phyloP scores from a whole-genome alignment of 257 asterid genomes.

The Cynanchum wilfordii region DNA sequence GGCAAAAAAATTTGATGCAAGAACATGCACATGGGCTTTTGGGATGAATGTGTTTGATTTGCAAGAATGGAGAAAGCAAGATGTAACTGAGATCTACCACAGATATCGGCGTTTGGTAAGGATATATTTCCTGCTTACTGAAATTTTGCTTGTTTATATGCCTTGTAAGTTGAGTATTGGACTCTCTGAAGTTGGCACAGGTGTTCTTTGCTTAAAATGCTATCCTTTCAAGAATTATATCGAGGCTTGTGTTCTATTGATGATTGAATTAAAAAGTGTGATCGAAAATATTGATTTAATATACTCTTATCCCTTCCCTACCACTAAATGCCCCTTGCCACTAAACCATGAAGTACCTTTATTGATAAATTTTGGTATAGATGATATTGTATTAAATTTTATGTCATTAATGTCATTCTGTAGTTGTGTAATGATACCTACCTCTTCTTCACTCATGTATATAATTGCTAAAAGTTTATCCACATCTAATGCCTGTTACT shows the following conservation, averaged over 20 bases:
- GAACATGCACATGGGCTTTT: constrained; percentile 91
- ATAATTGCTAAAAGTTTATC: neutral
- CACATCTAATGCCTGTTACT: constrained; percentile 5
- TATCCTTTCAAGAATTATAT: neutral
- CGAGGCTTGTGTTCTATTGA: neutral
- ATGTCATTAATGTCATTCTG: no score
- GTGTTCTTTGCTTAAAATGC: neutral
- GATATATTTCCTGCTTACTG: neutral
- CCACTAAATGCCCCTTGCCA: neutral
- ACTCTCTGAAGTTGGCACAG: neutral
- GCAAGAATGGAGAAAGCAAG: constrained; percentile 62
- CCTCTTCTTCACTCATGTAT: neutral
- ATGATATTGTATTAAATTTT: no score
- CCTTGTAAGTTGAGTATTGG: constrained; percentile 5
- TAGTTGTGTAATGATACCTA: neutral
- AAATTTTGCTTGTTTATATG: constrained; percentile 7
- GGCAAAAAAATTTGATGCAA: constrained; percentile 44
- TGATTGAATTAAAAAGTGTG: neutral
- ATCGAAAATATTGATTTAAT: neutral
- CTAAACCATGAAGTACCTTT: neutral
- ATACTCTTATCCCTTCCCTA: neutral
- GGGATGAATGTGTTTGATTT: constrained; percentile 93
- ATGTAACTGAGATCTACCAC: constrained; percentile 59
- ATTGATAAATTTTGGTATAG: no score
- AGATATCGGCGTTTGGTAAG: constrained; percentile 66